phyloP scores from a whole-genome alignment of 75 land plant species.

The Cryptomeria japonica region DNA sequence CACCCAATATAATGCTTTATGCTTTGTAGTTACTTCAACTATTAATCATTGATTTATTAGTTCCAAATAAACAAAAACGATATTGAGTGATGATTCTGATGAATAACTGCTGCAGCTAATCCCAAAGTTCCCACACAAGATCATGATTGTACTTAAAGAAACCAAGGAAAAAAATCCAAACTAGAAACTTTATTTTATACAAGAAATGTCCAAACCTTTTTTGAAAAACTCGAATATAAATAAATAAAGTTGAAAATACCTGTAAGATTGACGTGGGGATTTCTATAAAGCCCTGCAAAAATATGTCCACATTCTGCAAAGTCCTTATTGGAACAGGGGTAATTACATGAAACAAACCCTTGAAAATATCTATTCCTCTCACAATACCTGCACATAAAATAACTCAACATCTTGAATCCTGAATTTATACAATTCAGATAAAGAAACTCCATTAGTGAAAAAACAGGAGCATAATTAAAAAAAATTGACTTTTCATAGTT shows the following conservation, averaged over 20 bases:
- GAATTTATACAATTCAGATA: neutral
- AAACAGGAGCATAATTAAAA: neutral
- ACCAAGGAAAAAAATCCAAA: neutral
- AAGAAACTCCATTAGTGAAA: neutral
- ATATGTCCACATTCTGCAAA: conserved; percentile 68
- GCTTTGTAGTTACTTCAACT: neutral
- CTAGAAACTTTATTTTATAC: neutral
- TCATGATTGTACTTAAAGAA: neutral
- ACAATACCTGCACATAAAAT: conserved; percentile 67
- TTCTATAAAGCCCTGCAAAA: conserved; percentile 78
- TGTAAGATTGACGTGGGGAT: conserved; percentile 71
- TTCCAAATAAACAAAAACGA: neutral
- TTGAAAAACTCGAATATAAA: neutral
- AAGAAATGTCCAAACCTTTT: neutral
- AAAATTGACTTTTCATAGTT: neutral
- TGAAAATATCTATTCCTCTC: conserved; percentile 64
- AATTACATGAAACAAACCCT: conserved; percentile 60
- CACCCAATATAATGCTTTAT: neutral
- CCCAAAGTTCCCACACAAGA: neutral
- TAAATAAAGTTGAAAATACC: conserved; percentile 38
- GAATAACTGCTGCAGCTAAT: neutral
- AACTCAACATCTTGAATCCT: conserved; percentile 7
- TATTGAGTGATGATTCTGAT: neutral
- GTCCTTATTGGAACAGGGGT: conserved; percentile 67
- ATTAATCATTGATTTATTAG: neutral